phyloP scores from a whole-genome alignment of 805 yeast species.

The Hanseniaspora nectarophila region DNA sequence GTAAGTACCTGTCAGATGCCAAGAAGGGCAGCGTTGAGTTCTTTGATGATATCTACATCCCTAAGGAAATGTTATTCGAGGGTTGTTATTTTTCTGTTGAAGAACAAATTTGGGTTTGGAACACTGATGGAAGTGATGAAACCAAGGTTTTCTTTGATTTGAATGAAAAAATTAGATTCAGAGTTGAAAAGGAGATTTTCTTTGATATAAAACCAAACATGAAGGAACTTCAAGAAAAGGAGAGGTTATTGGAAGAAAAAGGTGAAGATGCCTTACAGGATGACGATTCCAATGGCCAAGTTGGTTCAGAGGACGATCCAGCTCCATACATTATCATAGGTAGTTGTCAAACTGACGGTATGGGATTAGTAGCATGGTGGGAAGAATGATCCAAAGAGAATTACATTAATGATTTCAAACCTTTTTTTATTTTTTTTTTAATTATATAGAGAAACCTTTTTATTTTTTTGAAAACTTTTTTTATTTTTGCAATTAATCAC shows the following conservation, averaged over 20 bases:
- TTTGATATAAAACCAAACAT: conserved; percentile 70
- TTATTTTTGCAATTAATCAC: no score
- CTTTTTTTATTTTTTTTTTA: not conserved
- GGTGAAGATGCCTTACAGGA: conserved; percentile 18
- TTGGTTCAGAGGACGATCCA: conserved; percentile 30
- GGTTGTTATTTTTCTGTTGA: conserved; percentile 50
- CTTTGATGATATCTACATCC: conserved; percentile 85
- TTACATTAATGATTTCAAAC: not conserved
- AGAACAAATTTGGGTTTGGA: conserved; percentile 96
- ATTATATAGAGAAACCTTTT: not conserved
- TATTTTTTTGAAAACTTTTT: no score
- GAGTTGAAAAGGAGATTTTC: conserved; percentile 82
- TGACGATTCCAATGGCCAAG: conserved; percentile 20
- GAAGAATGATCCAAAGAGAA: conserved; percentile 29
- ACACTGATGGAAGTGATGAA: conserved; percentile 37
- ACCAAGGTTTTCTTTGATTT: conserved; percentile 72
- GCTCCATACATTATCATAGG: conserved; percentile 82
- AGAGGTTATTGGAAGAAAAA: conserved; percentile 20
- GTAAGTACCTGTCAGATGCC: conserved; percentile 30
- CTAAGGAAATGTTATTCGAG: conserved; percentile 71
- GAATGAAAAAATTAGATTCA: conserved; percentile 80
- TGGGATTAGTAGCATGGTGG: conserved; percentile 98
- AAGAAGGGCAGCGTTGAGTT: conserved; percentile 44
- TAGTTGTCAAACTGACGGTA: conserved; percentile 89
- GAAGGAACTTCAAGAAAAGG: conserved; percentile 35